These are phyloP conservation scores for Rosa rugosa DNA, from an alignment of 306 rosid species.

Conservation along the genomic window DNA sequence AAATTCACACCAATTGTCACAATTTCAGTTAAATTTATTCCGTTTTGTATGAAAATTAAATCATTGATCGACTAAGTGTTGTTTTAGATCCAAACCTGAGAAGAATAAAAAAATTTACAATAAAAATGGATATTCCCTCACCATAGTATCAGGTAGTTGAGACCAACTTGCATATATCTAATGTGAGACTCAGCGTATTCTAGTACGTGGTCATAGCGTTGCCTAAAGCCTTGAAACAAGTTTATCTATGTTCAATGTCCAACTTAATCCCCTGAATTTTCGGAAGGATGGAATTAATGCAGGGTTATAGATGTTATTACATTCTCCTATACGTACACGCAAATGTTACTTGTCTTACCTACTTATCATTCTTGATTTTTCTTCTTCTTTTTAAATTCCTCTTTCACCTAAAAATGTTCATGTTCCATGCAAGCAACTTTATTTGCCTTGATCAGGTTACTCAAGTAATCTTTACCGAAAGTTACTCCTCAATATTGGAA, in stretches of 20 bases:
- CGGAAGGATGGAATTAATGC: neutral
- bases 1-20: no score
- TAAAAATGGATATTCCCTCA: no score
- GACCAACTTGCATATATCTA: neutral
- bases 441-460: neutral
- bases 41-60: no score
- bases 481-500: neutral
- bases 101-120: no score
- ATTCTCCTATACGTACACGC: constrained; percentile 3
- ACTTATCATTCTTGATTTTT: neutral
- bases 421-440: neutral
- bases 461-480: constrained; percentile 1
- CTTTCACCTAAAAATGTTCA: neutral
- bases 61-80: no score
- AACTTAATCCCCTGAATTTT: neutral
- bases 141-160: neutral
- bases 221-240: neutral
- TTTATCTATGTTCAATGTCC: neutral
- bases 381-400: neutral
- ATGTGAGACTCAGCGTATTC: neutral
- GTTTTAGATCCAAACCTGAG: no score
- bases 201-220: neutral
- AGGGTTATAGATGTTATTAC: neutral
- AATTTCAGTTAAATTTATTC: no score
- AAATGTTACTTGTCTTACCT: neutral